A percentile compares a stretch with the other conserved stretches of the same genome.
Conservation (phyloP, 805 yeast genomes). For the Wilhelminamyces savonicus region DNA sequence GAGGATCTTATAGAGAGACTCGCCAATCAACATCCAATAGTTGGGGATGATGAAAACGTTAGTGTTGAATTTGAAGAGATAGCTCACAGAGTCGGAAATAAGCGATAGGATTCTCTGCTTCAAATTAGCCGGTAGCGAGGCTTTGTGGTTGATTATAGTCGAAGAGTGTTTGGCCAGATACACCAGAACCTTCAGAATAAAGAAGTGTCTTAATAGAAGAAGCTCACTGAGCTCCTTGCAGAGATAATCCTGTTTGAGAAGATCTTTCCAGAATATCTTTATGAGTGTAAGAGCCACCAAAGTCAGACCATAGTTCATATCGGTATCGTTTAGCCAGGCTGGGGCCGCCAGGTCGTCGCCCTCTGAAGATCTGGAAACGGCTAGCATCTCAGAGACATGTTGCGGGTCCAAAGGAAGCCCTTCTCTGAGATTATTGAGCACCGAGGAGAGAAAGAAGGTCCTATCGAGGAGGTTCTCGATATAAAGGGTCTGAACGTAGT, state of each 20-base stretch:
- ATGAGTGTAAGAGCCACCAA: conserved; percentile 41
- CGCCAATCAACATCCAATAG: conserved; percentile 52
- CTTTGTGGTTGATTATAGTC: conserved; percentile 4
- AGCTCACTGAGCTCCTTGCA: conserved; percentile 62
- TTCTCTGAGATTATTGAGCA: conserved; percentile 45
- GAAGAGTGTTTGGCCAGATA: conserved; percentile 6
- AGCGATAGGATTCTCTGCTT: conserved; percentile 21
- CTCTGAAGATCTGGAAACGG: conserved; percentile 8
- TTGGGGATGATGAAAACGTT: conserved; percentile 61
- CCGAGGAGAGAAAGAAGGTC: conserved; percentile 55
- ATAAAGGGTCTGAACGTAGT: conserved; percentile 59
- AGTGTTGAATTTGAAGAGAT: conserved; percentile 42
- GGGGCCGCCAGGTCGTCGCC: conserved; percentile 15
- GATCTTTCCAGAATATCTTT: conserved; percentile 66
- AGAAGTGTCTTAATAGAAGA: conserved; percentile 43
- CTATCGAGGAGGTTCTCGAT: conserved; percentile 63
- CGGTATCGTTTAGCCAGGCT: conserved; percentile 10
- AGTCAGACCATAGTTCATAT: conserved; percentile 29
- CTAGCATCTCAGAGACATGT: conserved; percentile 17
- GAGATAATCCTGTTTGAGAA: conserved; percentile 48
- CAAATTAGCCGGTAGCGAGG: conserved; percentile 10
- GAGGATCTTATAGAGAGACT: conserved; percentile 38
- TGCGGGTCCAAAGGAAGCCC: conserved; percentile 25
- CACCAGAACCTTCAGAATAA: conserved; percentile 27
- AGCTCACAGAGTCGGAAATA: conserved; percentile 24